Percentiles rank a stretch among this genome's conserved stretches.
phyloP scores from a whole-genome alignment of 202 grass and related monocot species.

The Zoysia matrella region DNA sequence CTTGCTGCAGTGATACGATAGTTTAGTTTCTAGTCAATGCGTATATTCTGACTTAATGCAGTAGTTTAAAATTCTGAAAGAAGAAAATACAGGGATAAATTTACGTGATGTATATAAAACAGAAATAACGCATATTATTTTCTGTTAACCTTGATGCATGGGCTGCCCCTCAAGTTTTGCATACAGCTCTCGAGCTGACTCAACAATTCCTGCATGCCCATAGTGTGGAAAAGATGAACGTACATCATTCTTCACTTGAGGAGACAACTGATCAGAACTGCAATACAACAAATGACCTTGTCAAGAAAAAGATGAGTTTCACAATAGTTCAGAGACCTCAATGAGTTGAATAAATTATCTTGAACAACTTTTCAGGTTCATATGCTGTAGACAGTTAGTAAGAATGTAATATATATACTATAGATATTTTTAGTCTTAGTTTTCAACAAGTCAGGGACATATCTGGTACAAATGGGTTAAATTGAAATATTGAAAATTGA shows the following conservation, averaged over 20 bases:
- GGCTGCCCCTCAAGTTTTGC: constrained; percentile 70
- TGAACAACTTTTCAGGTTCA: constrained; percentile 1
- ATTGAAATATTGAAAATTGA: no score
- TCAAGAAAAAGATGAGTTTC: constrained; percentile 34
- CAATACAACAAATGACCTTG: constrained; percentile 45
- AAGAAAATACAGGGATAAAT: neutral
- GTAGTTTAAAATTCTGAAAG: neutral
- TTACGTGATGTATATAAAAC: constrained; percentile 1
- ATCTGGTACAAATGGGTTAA: no score
- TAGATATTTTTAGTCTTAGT: no score
- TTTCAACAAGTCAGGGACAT: no score
- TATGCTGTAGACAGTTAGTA: constrained; percentile 6
- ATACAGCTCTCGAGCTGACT: constrained; percentile 85
- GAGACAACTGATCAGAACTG: constrained; percentile 69
- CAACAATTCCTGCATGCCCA: constrained; percentile 93
- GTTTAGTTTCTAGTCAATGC: constrained; percentile 21
- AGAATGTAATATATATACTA: no score
- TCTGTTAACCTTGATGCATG: constrained; percentile 57
- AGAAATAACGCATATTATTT: constrained; percentile 17
- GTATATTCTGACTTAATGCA: neutral
- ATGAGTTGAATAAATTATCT: neutral
- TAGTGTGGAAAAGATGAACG: constrained; percentile 81
- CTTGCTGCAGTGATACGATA: constrained; percentile 18
- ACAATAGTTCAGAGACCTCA: constrained; percentile 28
- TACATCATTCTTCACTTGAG: constrained; percentile 64